Conservation (phyloP, 2,329 filamentous ascomycete genomes). For the Xylaria sp. region DNA sequence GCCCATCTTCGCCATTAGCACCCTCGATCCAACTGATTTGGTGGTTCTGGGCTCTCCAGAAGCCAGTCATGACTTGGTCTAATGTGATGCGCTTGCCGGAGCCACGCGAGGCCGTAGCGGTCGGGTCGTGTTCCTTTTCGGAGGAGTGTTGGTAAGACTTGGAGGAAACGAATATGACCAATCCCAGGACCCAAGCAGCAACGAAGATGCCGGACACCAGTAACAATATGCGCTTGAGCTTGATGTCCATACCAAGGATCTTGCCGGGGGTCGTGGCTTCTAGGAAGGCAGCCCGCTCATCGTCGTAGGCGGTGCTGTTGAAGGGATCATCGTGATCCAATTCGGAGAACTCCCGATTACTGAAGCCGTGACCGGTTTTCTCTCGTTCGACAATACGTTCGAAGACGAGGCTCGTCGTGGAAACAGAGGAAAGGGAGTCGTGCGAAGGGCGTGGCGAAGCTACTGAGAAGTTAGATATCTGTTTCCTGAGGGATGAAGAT, state of each 20-base stretch:
- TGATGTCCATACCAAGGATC: conserved; percentile 66
- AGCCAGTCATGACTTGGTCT: conserved; percentile 70
- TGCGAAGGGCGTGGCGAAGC: conserved; percentile 51
- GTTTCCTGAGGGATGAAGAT: background rate
- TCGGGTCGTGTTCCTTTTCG: conserved; percentile 68
- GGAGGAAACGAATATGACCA: conserved; percentile 69
- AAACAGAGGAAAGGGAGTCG: conserved; percentile 75
- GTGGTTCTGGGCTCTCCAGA: conserved; percentile 68
- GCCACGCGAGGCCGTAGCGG: conserved; percentile 64
- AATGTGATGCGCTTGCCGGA: conserved; percentile 75
- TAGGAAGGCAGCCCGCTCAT: conserved; percentile 61
- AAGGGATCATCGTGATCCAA: conserved; percentile 54
- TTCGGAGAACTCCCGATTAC: conserved; percentile 41
- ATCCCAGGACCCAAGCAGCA: conserved; percentile 70
- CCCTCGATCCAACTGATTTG: conserved; percentile 79
- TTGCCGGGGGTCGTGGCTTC: conserved; percentile 46
- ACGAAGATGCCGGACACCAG: conserved; percentile 66
- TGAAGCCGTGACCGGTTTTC: conserved; percentile 39
- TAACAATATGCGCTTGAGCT: conserved; percentile 66
- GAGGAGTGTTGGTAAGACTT: conserved; percentile 71
- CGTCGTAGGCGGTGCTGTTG: conserved; percentile 48
- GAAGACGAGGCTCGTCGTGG: conserved; percentile 82
- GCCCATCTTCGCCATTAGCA: conserved; percentile 77
- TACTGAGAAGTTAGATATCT: conserved; percentile 16
- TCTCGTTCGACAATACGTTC: conserved; percentile 71